Base-by-base conservation (phyloP, 2,329 filamentous ascomycete genomes). In the Penicillium sp. region DNA sequence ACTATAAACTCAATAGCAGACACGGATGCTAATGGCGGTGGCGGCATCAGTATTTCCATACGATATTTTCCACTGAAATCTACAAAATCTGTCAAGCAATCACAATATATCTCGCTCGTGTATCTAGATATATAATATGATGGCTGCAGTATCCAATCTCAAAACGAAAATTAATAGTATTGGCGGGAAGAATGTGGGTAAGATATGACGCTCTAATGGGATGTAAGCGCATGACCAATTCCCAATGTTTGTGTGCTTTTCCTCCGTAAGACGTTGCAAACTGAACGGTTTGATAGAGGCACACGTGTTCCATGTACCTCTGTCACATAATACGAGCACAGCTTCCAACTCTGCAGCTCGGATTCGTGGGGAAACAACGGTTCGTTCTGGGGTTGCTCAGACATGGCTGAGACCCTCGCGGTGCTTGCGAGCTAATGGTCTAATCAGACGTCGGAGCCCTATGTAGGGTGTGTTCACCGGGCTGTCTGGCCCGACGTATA, bases 401-500 rank as follows among this genome's bases (percentile, higher is more conserved):
- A 46, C 55, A 46, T 13, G 46, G 29, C 49, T 51, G 8, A 56
- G 44, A 4, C 38, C 21, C 7, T 46, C 35, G 1, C 38, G n/a
- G 6, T 51, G 47, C 84, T 80, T 96, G 93, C 86, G 91, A 91
- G 19, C 11, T 5, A 57, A 30, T 11, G 74, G 74, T 21, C 67
- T 66, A n/a, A 78, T 35, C 17, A 89, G 69, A 29, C 85, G 79
- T 67, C 83, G 83, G n/a, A 91, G 70, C 0, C 89, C 89, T 70
- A 90, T 73, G 76, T 82, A 88, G 0, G 88, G 88, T 0, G 83
- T 87, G 75, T 92, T 92, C 67, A 92, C 81, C 1, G 89, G 89
- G 66, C 85, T 90, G n/a, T 88, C 71, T 7, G 69, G 75, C 3
- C 90, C 90, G 0, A 87, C 90, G 72, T 88, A 92, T 45, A 92